Evolutionary conservation across 352 stramenopile genomes (phyloP).

Genomic region (Pythium phragmiticola): DNA sequence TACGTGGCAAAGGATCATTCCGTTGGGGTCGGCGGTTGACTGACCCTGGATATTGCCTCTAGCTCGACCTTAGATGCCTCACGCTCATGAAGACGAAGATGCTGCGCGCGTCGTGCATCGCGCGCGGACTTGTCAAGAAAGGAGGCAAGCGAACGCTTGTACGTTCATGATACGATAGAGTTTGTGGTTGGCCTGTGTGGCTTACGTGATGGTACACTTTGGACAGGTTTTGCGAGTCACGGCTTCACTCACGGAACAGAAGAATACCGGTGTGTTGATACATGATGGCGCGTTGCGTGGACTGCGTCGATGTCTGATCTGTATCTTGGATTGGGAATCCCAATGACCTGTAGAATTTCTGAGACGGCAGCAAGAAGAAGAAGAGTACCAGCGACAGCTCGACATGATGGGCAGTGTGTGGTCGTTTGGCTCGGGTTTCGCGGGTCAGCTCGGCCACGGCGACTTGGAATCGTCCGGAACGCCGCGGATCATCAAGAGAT

Average conservation of each 20-base stretch:
- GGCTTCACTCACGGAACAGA: conserved; percentile 60
- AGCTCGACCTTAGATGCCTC: conserved; percentile 80
- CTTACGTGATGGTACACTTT: not conserved
- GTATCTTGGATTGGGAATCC: not conserved
- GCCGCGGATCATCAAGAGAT: conserved; percentile 65
- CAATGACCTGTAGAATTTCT: conserved; percentile 43
- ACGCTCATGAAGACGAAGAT: conserved; percentile 85
- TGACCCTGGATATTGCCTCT: not conserved
- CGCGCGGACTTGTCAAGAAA: conserved; percentile 54
- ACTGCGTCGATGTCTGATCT: not conserved
- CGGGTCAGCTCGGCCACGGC: conserved; percentile 71
- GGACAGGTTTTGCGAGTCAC: conserved; percentile 47
- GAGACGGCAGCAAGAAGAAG: conserved; percentile 52
- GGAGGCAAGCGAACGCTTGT: conserved; percentile 67
- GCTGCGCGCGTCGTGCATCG: conserved; percentile 74
- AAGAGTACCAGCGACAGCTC: conserved; percentile 67
- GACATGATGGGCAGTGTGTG: conserved; percentile 83
- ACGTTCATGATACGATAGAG: not conserved
- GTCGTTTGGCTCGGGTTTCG: conserved; percentile 74
- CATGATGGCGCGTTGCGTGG: not conserved
- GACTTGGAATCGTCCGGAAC: conserved; percentile 57
- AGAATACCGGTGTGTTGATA: conserved; percentile 38
- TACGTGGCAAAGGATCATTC: conserved; percentile 25
- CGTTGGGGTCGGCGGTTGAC: not conserved
- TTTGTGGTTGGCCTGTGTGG: not conserved